A percentile compares a stretch with the other conserved stretches of the same genome.
phyloP scores from a whole-genome alignment of 768 basidiomycete genomes.

The Cystobasidium onofrii region DNA sequence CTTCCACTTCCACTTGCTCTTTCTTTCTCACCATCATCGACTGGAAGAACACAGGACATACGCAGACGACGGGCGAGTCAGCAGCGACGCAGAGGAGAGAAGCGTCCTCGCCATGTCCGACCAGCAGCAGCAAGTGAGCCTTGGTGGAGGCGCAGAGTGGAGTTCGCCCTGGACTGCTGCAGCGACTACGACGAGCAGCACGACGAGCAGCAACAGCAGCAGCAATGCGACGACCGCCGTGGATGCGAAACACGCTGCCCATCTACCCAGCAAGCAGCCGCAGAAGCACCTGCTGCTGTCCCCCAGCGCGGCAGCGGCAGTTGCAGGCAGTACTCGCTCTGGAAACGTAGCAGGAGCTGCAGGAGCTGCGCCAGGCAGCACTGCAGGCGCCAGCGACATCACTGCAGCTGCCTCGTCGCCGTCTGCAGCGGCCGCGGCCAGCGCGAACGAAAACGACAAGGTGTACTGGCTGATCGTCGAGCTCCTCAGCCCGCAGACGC shows the following conservation, averaged over 20 bases:
- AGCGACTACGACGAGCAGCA: background rate
- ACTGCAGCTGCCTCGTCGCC: background rate
- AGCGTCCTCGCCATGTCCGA: background rate
- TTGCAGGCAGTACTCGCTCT: background rate
- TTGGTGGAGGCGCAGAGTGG: background rate
- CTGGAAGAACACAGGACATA: too few relatives aligned
- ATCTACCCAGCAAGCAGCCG: background rate
- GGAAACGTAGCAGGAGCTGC: background rate
- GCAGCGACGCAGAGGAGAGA: too few relatives aligned
- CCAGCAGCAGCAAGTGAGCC: background rate
- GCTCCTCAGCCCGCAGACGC: slow-evolving; percentile 55
- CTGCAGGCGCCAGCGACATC: background rate
- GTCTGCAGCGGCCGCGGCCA: background rate
- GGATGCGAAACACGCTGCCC: background rate
- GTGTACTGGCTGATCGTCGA: slow-evolving; percentile 87
- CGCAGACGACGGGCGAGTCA: too few relatives aligned
- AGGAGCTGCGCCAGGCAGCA: too few relatives aligned
- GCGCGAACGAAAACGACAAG: slow-evolving; percentile 59
- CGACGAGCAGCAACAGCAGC: background rate
- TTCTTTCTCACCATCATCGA: too few relatives aligned
- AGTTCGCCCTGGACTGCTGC: background rate
- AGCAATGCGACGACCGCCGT: background rate
- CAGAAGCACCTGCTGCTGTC: background rate
- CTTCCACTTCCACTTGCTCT: too few relatives aligned
- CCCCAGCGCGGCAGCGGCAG: background rate